Conservation (phyloP, 305 asterid genomes). For the Fraxinus sp. region DNA sequence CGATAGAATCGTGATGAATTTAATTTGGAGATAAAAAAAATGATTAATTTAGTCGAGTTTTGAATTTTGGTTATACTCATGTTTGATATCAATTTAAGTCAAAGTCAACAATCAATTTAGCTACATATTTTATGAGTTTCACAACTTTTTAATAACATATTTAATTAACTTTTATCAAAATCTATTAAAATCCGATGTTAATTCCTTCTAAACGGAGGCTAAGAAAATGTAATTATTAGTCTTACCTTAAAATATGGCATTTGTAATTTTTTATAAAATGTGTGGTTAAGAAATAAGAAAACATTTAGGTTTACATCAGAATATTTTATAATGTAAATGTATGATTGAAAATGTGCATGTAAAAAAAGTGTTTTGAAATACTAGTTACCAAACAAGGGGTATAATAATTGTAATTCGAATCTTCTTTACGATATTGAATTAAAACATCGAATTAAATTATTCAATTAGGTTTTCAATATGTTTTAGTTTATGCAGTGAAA, state of each 20-base stretch:
- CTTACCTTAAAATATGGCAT: background rate
- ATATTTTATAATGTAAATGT: too few species aligned
- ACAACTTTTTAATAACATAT: too few species aligned
- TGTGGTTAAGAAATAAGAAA: too few species aligned
- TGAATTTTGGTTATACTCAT: background rate
- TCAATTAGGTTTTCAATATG: background rate
- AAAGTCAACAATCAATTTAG: too few species aligned
- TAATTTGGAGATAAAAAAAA: background rate
- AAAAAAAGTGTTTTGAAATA: too few species aligned
- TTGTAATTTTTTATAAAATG: background rate
- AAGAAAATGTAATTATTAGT: background rate
- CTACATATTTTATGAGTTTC: too few species aligned
- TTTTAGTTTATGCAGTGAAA: background rate
- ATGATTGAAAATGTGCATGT: too few species aligned
- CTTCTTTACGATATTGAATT: background rate
- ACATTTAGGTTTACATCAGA: too few species aligned
- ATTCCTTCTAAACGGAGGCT: too few species aligned
- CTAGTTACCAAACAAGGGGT: background rate
- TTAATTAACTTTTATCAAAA: too few species aligned
- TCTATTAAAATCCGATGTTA: too few species aligned
- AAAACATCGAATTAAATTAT: background rate
- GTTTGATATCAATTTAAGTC: too few species aligned
- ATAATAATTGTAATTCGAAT: background rate
- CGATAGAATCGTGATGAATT: background rate
- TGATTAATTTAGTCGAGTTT: background rate